These are phyloP conservation scores for Vitis rupestris DNA, from an alignment of 164 flowering plant genomes.

Conservation along the genomic window DNA sequence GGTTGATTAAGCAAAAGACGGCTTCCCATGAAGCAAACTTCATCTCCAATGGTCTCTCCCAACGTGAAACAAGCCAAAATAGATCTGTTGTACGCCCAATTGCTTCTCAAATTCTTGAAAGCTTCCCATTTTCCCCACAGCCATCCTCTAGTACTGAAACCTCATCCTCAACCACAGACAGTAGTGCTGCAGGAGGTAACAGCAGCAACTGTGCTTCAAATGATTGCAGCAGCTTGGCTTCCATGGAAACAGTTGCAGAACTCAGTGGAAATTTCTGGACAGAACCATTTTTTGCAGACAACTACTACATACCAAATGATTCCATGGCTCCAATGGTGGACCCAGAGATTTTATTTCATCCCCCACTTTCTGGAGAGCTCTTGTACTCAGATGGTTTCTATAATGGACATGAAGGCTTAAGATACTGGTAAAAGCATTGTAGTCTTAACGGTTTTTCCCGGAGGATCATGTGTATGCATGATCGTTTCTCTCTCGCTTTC, in stretches of 20 bases:
- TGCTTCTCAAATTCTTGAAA: neutral
- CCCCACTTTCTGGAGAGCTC: neutral
- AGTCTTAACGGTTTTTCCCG: too few relatives aligned
- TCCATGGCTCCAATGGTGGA: constrained; percentile 2
- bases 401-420: neutral
- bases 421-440: neutral
- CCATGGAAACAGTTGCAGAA: constrained; percentile 1
- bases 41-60: neutral
- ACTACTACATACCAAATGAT: constrained; percentile 6
- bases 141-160: constrained; percentile 8
- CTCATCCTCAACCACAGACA: constrained; percentile 3
- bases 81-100: neutral
- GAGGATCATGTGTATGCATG: neutral
- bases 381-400: neutral
- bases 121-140: constrained; percentile 1
- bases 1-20: neutral
- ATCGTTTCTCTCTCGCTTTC: neutral
- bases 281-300: constrained; percentile 22
- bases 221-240: neutral
- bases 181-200: neutral
- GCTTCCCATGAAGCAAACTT: neutral
- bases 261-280: constrained; percentile 23
- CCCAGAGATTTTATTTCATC: neutral
- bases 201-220: neutral
- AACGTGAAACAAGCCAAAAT: neutral